Conservation (phyloP, 2,329 filamentous ascomycete genomes). For the Pseudocercospora fijiensis region DNA sequence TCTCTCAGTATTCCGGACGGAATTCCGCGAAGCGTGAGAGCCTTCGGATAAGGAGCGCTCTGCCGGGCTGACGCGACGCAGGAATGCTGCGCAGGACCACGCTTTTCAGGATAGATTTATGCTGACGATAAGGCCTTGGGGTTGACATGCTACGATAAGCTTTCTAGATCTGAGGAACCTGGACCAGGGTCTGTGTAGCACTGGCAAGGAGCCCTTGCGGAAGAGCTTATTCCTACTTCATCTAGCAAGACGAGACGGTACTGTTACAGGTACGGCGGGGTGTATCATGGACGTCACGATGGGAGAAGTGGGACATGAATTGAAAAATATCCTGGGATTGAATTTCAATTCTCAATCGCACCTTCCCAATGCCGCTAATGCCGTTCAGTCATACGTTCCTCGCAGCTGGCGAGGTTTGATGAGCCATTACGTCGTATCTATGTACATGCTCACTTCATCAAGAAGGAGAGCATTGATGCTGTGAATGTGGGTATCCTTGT, state of each 20-base stretch:
- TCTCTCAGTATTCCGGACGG: too few relatives aligned
- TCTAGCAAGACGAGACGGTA: background rate
- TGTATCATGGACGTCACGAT: background rate
- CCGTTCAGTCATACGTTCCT: background rate
- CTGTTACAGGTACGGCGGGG: too few relatives aligned
- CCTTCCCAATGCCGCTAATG: background rate
- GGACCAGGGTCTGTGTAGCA: background rate
- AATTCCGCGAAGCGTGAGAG: background rate
- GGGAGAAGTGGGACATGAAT: background rate
- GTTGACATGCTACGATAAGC: background rate
- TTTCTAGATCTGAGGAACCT: background rate
- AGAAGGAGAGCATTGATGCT: background rate
- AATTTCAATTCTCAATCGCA: background rate
- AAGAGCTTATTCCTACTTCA: constrained; percentile 5
- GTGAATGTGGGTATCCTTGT: background rate
- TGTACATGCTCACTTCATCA: background rate
- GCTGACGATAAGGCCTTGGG: background rate
- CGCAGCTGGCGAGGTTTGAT: background rate
- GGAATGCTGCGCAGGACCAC: background rate
- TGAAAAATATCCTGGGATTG: background rate
- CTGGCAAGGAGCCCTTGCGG: background rate
- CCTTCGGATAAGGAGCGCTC: background rate
- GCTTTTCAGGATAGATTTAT: background rate
- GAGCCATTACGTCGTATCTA: background rate
- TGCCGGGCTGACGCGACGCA: background rate